These are phyloP conservation scores for Xylaria sp. DNA, from an alignment of 2,329 filamentous ascomycete genomes.

Conservation along the genomic window DNA sequence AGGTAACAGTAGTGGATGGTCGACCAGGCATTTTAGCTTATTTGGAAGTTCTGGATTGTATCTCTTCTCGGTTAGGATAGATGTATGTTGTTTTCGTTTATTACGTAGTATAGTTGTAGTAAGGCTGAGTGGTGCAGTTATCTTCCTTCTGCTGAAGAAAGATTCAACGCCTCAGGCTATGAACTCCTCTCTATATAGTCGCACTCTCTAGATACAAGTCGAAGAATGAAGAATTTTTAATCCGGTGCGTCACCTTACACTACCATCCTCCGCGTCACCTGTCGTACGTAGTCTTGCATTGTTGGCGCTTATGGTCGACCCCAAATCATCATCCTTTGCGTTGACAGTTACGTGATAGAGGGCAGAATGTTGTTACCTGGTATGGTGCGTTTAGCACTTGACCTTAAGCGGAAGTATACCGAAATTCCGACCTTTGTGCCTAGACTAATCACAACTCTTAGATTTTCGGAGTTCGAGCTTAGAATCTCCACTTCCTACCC, in stretches of 20 bases:
- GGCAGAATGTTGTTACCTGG: conserved; percentile 3
- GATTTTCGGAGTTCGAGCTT: conserved; percentile 37
- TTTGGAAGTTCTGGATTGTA: not conserved
- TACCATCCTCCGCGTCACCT: conserved; percentile 26
- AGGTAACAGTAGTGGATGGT: conserved; percentile 20
- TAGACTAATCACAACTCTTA: conserved; percentile 37
- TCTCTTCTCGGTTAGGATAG: not conserved
- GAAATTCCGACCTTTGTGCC: conserved; percentile 32
- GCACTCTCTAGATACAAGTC: not conserved
- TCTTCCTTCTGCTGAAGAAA: conserved; percentile 8
- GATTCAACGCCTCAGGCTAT: conserved; percentile 11
- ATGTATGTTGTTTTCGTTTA: not conserved
- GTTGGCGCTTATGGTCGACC: conserved; percentile 24
- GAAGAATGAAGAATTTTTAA: not conserved
- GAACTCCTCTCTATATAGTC: conserved; percentile 25
- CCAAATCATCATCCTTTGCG: conserved; percentile 24
- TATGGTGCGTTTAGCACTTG: conserved; percentile 18
- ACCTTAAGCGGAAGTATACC: conserved; percentile 34
- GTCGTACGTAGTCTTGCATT: conserved; percentile 22
- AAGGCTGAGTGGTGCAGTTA: conserved; percentile 4
- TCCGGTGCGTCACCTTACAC: conserved; percentile 10
- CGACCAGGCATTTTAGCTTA: conserved; percentile 31
- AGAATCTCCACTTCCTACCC: conserved; percentile 26
- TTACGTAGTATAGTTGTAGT: not conserved
- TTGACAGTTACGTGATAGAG: conserved; percentile 22